These are phyloP conservation scores for Penicillium sp. DNA, from an alignment of 2,329 filamentous ascomycete genomes.

Conservation along the genomic window DNA sequence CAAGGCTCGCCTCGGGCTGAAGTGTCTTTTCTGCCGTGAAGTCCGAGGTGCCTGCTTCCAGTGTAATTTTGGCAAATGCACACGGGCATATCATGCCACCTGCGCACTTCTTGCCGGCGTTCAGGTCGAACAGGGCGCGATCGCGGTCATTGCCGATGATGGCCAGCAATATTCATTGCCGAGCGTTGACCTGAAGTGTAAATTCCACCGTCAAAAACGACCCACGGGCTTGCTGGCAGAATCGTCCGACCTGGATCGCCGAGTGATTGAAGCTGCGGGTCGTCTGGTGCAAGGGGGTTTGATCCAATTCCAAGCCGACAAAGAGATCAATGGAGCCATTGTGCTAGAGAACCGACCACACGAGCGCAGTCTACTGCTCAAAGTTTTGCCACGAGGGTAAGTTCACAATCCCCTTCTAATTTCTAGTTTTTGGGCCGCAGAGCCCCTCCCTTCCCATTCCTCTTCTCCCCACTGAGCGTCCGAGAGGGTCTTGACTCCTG, in stretches of 20 bases:
- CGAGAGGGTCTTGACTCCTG: background rate
- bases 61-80: constrained; percentile 91
- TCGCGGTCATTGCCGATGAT: constrained; percentile 82
- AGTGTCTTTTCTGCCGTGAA: constrained; percentile 90
- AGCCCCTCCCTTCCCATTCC: too few species aligned
- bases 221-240: constrained; percentile 67
- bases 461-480: background rate
- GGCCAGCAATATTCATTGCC: constrained; percentile 88
- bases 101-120: constrained; percentile 90
- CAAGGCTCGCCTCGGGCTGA: constrained; percentile 81
- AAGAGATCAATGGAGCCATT: constrained; percentile 84
- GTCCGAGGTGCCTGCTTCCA: constrained; percentile 96
- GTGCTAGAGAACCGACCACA: constrained; percentile 74
- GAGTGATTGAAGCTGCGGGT: constrained; percentile 62
- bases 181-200: constrained; percentile 87
- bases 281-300: constrained; percentile 66
- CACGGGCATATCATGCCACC: constrained; percentile 87
- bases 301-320: constrained; percentile 78
- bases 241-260: constrained; percentile 62
- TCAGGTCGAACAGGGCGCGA: constrained; percentile 78
- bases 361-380: constrained; percentile 71
- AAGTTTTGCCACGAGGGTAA: constrained; percentile 79
- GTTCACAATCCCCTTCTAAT: constrained; percentile 28
- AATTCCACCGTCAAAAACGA: constrained; percentile 85
- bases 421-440: too few species aligned